Evolutionary conservation across 331 rosid genomes (phyloP), one percentile per base, ranked within the genome.

Genomic region (Phaseolus coccineus): DNA sequence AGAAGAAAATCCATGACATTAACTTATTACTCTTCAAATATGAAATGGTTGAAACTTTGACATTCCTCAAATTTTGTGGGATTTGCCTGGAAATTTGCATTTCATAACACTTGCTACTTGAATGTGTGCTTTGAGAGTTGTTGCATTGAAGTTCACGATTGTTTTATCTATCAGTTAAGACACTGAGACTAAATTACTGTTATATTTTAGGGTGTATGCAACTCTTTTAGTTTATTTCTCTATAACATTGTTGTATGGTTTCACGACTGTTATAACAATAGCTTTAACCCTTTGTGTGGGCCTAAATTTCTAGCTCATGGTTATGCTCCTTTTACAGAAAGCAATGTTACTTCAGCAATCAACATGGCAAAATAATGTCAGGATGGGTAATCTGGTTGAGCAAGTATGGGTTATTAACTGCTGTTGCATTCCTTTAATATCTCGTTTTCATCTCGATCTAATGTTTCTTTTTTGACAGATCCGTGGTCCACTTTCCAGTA

Each of bases 401-500:
- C 98, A 93, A 71, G 99, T 91, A 87, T 76, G 76, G 46, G 48
- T 73, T 57, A 62, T 31, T 76, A 68, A 50, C 31, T 64, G 22
- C 71, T 73, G 24, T 73, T 33, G 39, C 6, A 65, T 70, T 74
- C 70, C 51, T 58, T 24, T 37, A 33, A 53, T 69, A 51, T 37
- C 51, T 64, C 40, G 44, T 16, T 55, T 47, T 56, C 39, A 76
- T 15, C 72, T 69, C 71, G 59, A 78, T 73, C 40, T 85, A 63
- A 82, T 78, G 61, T 85, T 42, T 46, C 58, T 25, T 46, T 19
- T 79, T 46, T 59, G 39, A 33, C 91, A 95, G 99, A 93, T 95
- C 76, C 97, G 96, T 62, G 93, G 93, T 81, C 95, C 99, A 70
- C 97, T 95, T 84, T 91, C 97, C 78, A 93, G 96, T 85, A 91